A percentile compares a stretch with the other conserved stretches of the same genome.
Conservation (phyloP, 1,139 yeast species). For the Blastobotrys niveus region DNA sequence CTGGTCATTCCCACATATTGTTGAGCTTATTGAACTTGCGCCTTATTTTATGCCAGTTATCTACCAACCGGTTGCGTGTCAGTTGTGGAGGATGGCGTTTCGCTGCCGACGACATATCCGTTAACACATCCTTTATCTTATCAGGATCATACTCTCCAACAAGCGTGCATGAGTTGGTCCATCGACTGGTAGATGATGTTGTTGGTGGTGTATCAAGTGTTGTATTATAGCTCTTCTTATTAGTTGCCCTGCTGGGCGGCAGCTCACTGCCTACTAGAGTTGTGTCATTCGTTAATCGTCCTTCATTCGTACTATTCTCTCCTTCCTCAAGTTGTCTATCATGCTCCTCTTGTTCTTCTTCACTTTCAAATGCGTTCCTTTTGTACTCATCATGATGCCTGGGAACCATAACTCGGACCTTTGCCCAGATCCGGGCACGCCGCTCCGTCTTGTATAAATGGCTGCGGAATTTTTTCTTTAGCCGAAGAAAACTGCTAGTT, state of each 20-base stretch:
- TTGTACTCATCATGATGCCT: neutral
- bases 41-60: neutral
- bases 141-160: conserved; percentile 8
- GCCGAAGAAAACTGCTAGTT: conserved; percentile 6
- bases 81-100: conserved; percentile 1
- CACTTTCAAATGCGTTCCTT: too few species aligned
- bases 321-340: neutral
- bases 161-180: conserved; percentile 3
- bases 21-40: too few species aligned
- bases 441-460: conserved; percentile 4
- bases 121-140: conserved; percentile 5
- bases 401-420: neutral
- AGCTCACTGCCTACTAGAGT: neutral
- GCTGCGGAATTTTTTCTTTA: conserved; percentile 1
- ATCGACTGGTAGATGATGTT: neutral
- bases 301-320: neutral
- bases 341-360: too few species aligned
- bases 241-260: neutral
- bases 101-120: conserved; percentile 4
- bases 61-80: neutral
- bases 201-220: neutral
- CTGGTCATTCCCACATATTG: too few species aligned
- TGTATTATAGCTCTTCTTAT: neutral
- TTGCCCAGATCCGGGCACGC: conserved; percentile 5
- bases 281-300: neutral